Evolutionary conservation across 257 asterid species (phyloP).

Genomic region (Forsythia suspensa): DNA sequence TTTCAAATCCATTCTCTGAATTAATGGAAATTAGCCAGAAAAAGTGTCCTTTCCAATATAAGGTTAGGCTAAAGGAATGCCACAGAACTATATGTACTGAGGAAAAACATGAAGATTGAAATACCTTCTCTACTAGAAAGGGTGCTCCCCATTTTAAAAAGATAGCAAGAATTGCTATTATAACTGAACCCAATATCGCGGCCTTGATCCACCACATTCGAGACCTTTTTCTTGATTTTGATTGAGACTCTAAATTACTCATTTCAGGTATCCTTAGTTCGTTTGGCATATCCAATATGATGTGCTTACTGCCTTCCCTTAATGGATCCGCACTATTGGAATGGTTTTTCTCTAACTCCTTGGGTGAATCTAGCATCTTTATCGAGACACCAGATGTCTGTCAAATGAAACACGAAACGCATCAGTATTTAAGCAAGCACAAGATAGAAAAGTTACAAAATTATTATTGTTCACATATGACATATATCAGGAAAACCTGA

Average conservation of each 20-base stretch:
- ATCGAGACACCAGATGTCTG: conserved; percentile 29
- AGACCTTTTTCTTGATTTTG: conserved; percentile 19
- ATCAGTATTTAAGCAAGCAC: neutral
- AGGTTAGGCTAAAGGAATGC: neutral
- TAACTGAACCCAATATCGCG: conserved; percentile 29
- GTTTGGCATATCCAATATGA: conserved; percentile 39
- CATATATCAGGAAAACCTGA: neutral
- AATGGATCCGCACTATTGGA: conserved; percentile 5
- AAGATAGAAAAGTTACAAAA: neutral
- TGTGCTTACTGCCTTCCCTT: conserved; percentile 39
- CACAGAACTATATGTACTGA: neutral
- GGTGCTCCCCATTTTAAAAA: conserved; percentile 54
- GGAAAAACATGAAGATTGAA: neutral
- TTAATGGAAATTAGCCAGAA: neutral
- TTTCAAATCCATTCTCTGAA: neutral
- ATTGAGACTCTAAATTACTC: conserved; percentile 17
- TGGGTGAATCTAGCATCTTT: conserved; percentile 33
- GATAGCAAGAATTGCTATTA: conserved; percentile 24
- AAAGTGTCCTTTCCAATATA: conserved; percentile 1
- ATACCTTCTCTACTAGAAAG: conserved; percentile 49
- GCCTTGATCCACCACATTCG: conserved; percentile 45
- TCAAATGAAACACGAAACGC: neutral
- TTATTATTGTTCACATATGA: neutral
- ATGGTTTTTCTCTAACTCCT: conserved; percentile 21
- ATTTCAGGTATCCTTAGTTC: conserved; percentile 31